Evolutionary conservation across 2,329 filamentous ascomycete genomes (phyloP).

Genomic region (Claviceps cyperi): DNA sequence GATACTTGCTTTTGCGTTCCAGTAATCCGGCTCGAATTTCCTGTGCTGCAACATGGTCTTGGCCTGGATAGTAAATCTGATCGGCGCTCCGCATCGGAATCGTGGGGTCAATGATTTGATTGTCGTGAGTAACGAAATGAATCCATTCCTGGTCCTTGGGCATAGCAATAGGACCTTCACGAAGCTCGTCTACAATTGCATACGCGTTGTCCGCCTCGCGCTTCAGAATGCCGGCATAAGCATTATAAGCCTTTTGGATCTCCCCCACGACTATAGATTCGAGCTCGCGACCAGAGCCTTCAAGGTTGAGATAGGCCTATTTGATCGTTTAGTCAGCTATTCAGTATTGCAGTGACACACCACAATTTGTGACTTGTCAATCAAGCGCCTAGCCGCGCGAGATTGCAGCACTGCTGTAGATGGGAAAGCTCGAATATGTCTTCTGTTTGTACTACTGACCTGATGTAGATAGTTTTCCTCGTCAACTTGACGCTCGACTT

Average conservation of each 20-base stretch:
- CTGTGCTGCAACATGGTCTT: constrained; percentile 64
- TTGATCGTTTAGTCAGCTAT: background rate
- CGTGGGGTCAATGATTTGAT: constrained; percentile 75
- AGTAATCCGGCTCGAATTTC: constrained; percentile 84
- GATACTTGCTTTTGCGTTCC: constrained; percentile 95
- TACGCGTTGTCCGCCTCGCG: constrained; percentile 77
- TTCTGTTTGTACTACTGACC: constrained; percentile 31
- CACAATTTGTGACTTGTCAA: background rate
- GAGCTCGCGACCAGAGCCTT: constrained; percentile 84
- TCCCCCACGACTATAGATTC: constrained; percentile 95
- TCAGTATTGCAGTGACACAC: background rate
- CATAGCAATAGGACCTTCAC: constrained; percentile 77
- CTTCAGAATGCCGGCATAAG: constrained; percentile 80
- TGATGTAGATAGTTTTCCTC: constrained; percentile 96
- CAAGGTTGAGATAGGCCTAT: constrained; percentile 85
- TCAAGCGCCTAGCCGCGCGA: background rate
- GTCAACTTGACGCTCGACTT: constrained; percentile 83
- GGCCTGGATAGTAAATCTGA: constrained; percentile 82
- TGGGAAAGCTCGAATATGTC: background rate
- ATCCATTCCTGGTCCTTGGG: constrained; percentile 88
- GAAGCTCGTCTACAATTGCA: constrained; percentile 64
- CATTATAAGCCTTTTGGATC: constrained; percentile 95
- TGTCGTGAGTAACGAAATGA: constrained; percentile 63
- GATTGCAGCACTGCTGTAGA: background rate
- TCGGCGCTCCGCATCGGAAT: constrained; percentile 64